These are phyloP conservation scores for Leishmania aethiopica DNA, from an alignment of 208 protist genomes.

Conservation along the genomic window DNA sequence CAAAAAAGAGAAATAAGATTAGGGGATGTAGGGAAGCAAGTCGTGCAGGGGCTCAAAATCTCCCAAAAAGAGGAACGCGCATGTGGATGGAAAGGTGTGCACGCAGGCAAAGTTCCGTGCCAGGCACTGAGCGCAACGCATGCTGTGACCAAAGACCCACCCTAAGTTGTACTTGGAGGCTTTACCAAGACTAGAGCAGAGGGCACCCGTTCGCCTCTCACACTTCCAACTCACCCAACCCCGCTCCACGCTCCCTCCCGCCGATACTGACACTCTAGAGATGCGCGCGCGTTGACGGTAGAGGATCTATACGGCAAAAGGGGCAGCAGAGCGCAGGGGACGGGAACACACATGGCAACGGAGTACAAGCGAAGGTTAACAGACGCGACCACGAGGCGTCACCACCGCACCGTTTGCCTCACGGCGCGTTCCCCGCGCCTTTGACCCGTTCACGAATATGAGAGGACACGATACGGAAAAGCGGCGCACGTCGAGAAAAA, in stretches of 20 bases:
- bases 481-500: not conserved
- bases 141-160: not conserved
- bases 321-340: not conserved
- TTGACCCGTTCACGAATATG: not conserved
- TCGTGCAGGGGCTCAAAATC: not conserved
- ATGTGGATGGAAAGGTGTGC: not conserved
- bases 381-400: not conserved
- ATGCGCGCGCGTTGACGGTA: not conserved
- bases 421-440: not conserved
- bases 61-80: not conserved
- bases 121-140: not conserved
- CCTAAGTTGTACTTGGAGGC: not conserved
- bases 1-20: not conserved
- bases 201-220: not conserved
- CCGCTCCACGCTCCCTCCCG: not conserved
- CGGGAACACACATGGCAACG: not conserved
- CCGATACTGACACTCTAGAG: not conserved
- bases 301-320: not conserved
- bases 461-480: not conserved
- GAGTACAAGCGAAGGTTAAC: not conserved
- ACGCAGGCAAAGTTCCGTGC: not conserved
- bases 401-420: not conserved
- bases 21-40: not conserved
- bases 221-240: not conserved
- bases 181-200: not conserved